A percentile compares a stretch with the other conserved stretches of the same genome.
These are phyloP conservation scores for Melaleuca quinquenervia DNA, from an alignment of 345 rosid genomes.

Conservation along the genomic window DNA sequence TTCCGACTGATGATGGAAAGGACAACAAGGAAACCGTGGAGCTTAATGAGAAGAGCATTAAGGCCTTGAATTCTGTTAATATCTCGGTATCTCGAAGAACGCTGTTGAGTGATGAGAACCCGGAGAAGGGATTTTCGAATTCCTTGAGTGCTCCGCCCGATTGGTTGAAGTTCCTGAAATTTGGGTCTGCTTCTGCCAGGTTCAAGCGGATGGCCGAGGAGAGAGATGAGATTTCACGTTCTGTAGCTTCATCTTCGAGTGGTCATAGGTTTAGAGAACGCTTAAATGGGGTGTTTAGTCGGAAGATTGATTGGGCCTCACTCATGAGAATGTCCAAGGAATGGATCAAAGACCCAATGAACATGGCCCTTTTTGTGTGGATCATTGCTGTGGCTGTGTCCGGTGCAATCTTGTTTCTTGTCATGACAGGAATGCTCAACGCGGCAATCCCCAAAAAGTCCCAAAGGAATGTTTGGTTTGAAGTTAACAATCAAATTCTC, in stretches of 20 bases:
- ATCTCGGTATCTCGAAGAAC: slow-evolving; percentile 34
- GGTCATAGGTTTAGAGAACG: slow-evolving; percentile 44
- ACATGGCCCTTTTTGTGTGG: slow-evolving; percentile 80
- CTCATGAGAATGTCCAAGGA: slow-evolving; percentile 45
- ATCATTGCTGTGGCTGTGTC: slow-evolving; percentile 65
- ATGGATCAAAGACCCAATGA: slow-evolving; percentile 74
- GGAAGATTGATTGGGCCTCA: slow-evolving; percentile 58
- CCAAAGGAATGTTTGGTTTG: slow-evolving; percentile 76
- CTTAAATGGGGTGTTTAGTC: slow-evolving; percentile 36
- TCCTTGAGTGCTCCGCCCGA: slow-evolving; percentile 12
- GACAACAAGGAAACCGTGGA: slow-evolving; percentile 30
- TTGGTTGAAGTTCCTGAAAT: slow-evolving; percentile 35
- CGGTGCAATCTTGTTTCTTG: slow-evolving; percentile 87
- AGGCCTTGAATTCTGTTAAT: slow-evolving; percentile 18
- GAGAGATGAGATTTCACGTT: slow-evolving; percentile 55
- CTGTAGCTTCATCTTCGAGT: slow-evolving; percentile 33
- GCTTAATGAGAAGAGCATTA: slow-evolving; percentile 12
- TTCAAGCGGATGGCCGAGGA: slow-evolving; percentile 53
- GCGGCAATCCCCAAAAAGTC: slow-evolving; percentile 52
- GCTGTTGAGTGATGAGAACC: slow-evolving; percentile 23
- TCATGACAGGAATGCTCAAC: slow-evolving; percentile 95
- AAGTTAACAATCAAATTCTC: slow-evolving; percentile 88
- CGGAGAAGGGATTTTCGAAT: slow-evolving; percentile 8
- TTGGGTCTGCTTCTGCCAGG: slow-evolving; percentile 61
- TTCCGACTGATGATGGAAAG: slow-evolving; percentile 23